These are phyloP conservation scores for Trametes coccinea DNA, from an alignment of 768 basidiomycete species.

Conservation along the genomic window DNA sequence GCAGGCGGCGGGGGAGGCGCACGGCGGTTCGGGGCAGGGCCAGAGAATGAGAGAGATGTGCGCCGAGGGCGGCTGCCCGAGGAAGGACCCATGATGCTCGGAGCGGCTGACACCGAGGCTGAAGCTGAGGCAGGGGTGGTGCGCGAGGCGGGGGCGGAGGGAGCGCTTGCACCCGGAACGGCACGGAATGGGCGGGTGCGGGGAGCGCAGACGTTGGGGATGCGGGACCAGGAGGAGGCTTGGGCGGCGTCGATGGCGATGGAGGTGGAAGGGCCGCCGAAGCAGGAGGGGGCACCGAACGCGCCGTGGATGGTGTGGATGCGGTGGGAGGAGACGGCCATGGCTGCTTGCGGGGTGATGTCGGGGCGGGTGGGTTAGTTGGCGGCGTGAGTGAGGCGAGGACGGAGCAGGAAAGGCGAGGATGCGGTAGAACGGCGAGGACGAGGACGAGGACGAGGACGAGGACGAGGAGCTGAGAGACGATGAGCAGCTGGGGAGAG, in stretches of 20 bases:
- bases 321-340: slow-evolving; percentile 25
- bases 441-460: slow-evolving; percentile 1
- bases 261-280: not conserved
- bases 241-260: slow-evolving; percentile 19
- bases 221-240: slow-evolving; percentile 24
- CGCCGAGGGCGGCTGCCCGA: slow-evolving; percentile 23
- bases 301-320: slow-evolving; percentile 25
- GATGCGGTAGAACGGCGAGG: not conserved
- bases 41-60: slow-evolving; percentile 18
- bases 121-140: slow-evolving; percentile 8
- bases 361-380: not conserved
- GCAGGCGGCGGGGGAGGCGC: slow-evolving; percentile 23
- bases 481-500: slow-evolving; percentile 2
- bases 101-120: slow-evolving; percentile 1
- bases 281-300: slow-evolving; percentile 21
- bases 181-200: slow-evolving; percentile 17
- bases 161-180: slow-evolving; percentile 17
- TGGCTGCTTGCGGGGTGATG: not conserved
- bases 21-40: slow-evolving; percentile 21
- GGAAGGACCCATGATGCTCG: slow-evolving; percentile 1
- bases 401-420: not conserved
- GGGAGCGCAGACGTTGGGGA: slow-evolving; percentile 26
- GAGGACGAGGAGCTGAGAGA: not conserved
- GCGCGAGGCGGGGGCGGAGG: slow-evolving; percentile 2
- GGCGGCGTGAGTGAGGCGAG: not conserved